These are phyloP conservation scores for Lophium mytilinum DNA, from an alignment of 495 filamentous ascomycete species.

Conservation along the genomic window DNA sequence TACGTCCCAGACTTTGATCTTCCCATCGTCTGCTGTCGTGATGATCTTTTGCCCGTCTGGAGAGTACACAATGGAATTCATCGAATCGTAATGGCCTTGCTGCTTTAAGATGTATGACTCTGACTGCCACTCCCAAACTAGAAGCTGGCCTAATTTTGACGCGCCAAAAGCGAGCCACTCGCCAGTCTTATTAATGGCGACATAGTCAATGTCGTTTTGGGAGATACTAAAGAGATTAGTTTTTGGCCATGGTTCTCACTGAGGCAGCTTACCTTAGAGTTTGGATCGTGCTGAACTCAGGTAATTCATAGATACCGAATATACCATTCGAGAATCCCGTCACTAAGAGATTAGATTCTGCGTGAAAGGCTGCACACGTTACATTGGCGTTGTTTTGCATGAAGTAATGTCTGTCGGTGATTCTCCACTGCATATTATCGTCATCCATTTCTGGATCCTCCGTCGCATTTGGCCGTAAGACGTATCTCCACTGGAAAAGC, in stretches of 20 bases:
- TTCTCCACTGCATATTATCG: slow-evolving; percentile 68
- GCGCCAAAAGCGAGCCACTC: slow-evolving; percentile 99
- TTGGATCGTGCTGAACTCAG: slow-evolving; percentile 94
- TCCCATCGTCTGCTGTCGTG: slow-evolving; percentile 90
- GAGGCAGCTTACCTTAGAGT: slow-evolving; percentile 48
- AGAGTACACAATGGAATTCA: slow-evolving; percentile 88
- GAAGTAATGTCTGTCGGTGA: slow-evolving; percentile 81
- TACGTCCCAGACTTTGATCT: slow-evolving; percentile 96
- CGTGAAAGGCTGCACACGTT: slow-evolving; percentile 79
- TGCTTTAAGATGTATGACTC: slow-evolving; percentile 99
- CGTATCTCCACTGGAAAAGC: slow-evolving; percentile 57
- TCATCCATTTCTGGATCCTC: slow-evolving; percentile 48
- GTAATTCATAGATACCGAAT: slow-evolving; percentile 89
- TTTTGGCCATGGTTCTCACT: background rate
- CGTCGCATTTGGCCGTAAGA: slow-evolving; percentile 36
- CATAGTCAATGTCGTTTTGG: slow-evolving; percentile 88
- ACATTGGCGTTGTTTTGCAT: slow-evolving; percentile 82
- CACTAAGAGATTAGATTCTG: slow-evolving; percentile 77
- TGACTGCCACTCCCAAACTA: slow-evolving; percentile 99
- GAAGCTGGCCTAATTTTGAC: slow-evolving; percentile 82
- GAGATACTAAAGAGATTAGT: slow-evolving; percentile 63
- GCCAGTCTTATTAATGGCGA: slow-evolving; percentile 84
- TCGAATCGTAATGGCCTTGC: slow-evolving; percentile 93
- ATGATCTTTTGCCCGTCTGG: slow-evolving; percentile 88
- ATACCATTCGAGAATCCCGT: slow-evolving; percentile 91